Conservation (phyloP, 805 yeast genomes). For the Kluyveromyces aestuarii region DNA sequence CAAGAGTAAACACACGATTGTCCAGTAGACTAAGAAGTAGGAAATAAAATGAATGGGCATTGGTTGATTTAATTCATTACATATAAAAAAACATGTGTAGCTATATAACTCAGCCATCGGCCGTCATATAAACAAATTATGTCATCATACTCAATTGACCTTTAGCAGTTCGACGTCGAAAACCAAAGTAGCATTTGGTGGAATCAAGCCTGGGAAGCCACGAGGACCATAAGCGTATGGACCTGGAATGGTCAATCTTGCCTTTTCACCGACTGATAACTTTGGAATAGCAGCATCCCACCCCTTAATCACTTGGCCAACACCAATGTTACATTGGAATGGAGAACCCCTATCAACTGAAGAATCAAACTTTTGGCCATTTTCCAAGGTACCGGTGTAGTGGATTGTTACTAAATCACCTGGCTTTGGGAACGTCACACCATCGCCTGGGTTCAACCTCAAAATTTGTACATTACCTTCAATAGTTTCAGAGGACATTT, state of each 20-base stretch:
- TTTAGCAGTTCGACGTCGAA: constrained; percentile 69
- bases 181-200: constrained; percentile 89
- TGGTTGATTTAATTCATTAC: not conserved
- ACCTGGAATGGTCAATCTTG: constrained; percentile 87
- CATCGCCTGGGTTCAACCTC: constrained; percentile 56
- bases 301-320: constrained; percentile 92
- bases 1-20: constrained; percentile 15
- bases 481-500: constrained; percentile 26
- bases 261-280: constrained; percentile 87
- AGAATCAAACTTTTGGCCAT: constrained; percentile 93
- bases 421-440: constrained; percentile 70
- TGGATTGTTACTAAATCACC: constrained; percentile 92
- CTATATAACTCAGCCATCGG: not conserved
- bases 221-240: constrained; percentile 87
- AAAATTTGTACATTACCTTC: constrained; percentile 33
- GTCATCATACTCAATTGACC: constrained; percentile 26
- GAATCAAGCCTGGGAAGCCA: constrained; percentile 95
- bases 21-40: constrained; percentile 24
- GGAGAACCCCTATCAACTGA: constrained; percentile 93
- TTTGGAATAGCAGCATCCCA: constrained; percentile 96
- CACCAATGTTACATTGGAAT: constrained; percentile 89
- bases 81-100: not conserved
- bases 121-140: not conserved
- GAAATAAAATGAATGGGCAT: constrained; percentile 7
- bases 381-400: constrained; percentile 90